A percentile compares a stretch with the other conserved stretches of the same genome.
phyloP scores from a whole-genome alignment of 306 rosid species.

The Betula pendula region DNA sequence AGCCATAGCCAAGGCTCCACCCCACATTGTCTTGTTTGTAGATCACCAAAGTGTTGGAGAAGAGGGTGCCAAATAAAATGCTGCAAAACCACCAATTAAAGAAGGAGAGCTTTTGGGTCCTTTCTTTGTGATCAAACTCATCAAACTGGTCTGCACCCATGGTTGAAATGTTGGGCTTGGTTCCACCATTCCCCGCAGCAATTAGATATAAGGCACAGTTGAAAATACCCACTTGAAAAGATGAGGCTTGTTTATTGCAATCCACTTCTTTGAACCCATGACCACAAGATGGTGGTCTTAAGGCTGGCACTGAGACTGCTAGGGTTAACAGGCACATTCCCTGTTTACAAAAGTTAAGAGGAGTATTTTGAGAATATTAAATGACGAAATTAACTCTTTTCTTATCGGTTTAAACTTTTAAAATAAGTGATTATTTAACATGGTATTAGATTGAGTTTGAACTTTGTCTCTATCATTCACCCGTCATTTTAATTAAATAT shows the following conservation, averaged over 20 bases:
- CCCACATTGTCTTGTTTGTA: slow-evolving; percentile 76
- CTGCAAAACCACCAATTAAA: slow-evolving; percentile 89
- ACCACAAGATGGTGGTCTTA: slow-evolving; percentile 66
- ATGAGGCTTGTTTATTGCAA: slow-evolving; percentile 50
- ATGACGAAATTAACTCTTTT: too few relatives aligned
- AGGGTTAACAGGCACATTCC: slow-evolving; percentile 71
- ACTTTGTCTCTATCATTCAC: too few relatives aligned
- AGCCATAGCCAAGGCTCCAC: slow-evolving; percentile 73
- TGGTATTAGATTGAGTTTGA: too few relatives aligned
- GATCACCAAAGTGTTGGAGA: slow-evolving; percentile 64
- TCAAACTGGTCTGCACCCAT: slow-evolving; percentile 95
- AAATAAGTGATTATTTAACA: too few relatives aligned
- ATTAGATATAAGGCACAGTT: slow-evolving; percentile 62
- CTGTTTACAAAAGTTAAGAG: slow-evolving; percentile 27
- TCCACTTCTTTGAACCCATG: slow-evolving; percentile 22
- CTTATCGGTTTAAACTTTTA: too few relatives aligned
- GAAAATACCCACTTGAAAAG: slow-evolving; percentile 60
- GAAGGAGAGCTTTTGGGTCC: slow-evolving; percentile 58
- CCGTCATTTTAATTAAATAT: too few relatives aligned
- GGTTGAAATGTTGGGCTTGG: slow-evolving; percentile 85
- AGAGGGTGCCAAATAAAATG: slow-evolving; percentile 68
- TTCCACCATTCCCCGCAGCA: slow-evolving; percentile 80
- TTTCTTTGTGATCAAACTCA: slow-evolving; percentile 68
- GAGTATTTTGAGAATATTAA: too few relatives aligned
- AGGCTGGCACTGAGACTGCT: slow-evolving; percentile 58